Conservation (phyloP, 768 basidiomycete species). For the Lactarius pseudohatsudake region DNA sequence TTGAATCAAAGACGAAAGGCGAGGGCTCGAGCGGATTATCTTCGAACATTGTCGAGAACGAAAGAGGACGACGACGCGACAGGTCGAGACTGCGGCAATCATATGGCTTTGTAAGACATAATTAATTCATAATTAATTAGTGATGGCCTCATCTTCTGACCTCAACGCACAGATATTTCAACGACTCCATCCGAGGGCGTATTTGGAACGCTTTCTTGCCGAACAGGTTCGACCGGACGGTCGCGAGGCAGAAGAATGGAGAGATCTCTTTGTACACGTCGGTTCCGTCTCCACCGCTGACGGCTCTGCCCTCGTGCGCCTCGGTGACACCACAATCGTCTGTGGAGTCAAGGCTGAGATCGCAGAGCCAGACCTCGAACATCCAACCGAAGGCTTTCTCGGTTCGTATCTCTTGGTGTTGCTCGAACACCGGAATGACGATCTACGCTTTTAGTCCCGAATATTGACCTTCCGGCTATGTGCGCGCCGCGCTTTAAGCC, state of each 20-base stretch:
- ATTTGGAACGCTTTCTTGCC: constrained; percentile 81
- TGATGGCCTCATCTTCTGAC: neutral
- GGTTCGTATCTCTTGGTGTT: constrained; percentile 50
- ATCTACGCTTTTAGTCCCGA: constrained; percentile 64
- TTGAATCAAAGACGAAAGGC: constrained; percentile 20
- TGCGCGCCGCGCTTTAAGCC: constrained; percentile 94
- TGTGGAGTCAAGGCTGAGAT: constrained; percentile 97
- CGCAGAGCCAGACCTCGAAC: constrained; percentile 82
- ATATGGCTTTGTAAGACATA: neutral
- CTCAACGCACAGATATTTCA: constrained; percentile 59
- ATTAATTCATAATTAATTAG: no score
- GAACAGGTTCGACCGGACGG: constrained; percentile 85
- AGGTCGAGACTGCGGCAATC: neutral
- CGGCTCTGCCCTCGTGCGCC: constrained; percentile 85
- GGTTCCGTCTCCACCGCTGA: constrained; percentile 94
- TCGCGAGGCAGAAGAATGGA: constrained; percentile 63
- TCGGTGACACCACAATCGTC: constrained; percentile 93
- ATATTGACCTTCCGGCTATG: constrained; percentile 89
- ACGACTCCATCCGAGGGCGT: constrained; percentile 83
- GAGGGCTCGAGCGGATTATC: constrained; percentile 26
- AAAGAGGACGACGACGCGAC: neutral
- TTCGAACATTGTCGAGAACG: constrained; percentile 19
- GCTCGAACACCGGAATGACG: neutral
- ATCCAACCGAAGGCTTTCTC: constrained; percentile 73
- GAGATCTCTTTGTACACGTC: constrained; percentile 74